Percentiles rank a stretch among this genome's conserved stretches.
These are phyloP conservation scores for Nephelium lappaceum DNA, from an alignment of 345 rosid genomes.

Conservation along the genomic window DNA sequence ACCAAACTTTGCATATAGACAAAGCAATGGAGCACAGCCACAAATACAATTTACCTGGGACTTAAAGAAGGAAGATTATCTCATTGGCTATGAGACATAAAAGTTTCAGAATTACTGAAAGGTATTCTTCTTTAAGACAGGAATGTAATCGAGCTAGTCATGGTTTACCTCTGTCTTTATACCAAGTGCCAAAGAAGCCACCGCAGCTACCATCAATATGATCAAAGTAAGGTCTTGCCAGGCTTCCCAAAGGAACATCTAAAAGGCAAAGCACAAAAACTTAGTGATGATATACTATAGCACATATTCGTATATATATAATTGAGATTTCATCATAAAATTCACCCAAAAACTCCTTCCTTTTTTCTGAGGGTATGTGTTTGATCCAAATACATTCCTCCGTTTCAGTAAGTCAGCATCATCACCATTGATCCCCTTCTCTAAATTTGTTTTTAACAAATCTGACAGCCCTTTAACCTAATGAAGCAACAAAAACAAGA, in stretches of 20 bases:
- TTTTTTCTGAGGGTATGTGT: slow-evolving; percentile 89
- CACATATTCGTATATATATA: not conserved
- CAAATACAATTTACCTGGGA: not conserved
- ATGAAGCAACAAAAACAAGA: slow-evolving; percentile 12
- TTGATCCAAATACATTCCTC: slow-evolving; percentile 73
- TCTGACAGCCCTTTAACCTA: slow-evolving; percentile 73
- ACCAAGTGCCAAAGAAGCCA: slow-evolving; percentile 85
- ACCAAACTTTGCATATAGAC: not conserved
- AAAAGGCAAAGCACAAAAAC: slow-evolving; percentile 11
- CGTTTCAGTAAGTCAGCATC: slow-evolving; percentile 70
- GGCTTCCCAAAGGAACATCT: slow-evolving; percentile 93
- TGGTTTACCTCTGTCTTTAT: slow-evolving; percentile 89
- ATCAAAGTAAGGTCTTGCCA: slow-evolving; percentile 88
- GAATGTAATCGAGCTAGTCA: not conserved
- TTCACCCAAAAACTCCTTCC: slow-evolving; percentile 91
- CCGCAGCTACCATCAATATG: slow-evolving; percentile 93
- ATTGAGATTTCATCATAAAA: not conserved
- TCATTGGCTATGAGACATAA: not conserved
- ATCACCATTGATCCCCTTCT: slow-evolving; percentile 73
- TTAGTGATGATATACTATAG: not conserved
- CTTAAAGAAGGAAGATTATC: not conserved
- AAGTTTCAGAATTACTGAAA: not conserved
- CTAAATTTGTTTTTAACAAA: slow-evolving; percentile 71
- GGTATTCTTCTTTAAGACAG: not conserved
- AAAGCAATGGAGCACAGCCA: not conserved